These are phyloP conservation scores for Verbena officinalis DNA, from an alignment of 257 asterid genomes.

Conservation along the genomic window DNA sequence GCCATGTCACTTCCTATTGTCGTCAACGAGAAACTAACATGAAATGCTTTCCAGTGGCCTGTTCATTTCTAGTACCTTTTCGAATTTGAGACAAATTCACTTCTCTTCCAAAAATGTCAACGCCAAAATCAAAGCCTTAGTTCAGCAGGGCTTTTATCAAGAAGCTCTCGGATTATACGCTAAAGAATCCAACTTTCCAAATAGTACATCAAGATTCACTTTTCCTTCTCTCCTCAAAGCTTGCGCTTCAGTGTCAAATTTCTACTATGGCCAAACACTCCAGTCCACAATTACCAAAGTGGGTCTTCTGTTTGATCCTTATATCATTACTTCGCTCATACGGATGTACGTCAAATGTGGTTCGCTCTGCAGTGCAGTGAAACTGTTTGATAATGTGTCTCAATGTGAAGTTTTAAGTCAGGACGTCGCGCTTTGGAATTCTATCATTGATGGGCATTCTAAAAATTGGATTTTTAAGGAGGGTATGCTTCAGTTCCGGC, in stretches of 20 bases:
- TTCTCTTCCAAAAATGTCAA: slow-evolving; percentile 28
- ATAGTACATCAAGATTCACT: slow-evolving; percentile 50
- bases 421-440: slow-evolving; percentile 84
- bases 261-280: slow-evolving; percentile 52
- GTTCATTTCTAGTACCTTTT: slow-evolving; percentile 34
- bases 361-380: slow-evolving; percentile 47
- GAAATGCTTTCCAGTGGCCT: slow-evolving; percentile 44
- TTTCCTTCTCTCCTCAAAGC: slow-evolving; percentile 88
- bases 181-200: slow-evolving; percentile 43
- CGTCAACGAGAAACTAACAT: too few relatives aligned
- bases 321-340: slow-evolving; percentile 64
- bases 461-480: slow-evolving; percentile 48
- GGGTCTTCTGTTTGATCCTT: slow-evolving; percentile 74
- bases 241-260: slow-evolving; percentile 54
- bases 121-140: slow-evolving; percentile 48
- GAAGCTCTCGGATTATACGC: slow-evolving; percentile 61
- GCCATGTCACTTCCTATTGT: too few relatives aligned
- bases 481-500: slow-evolving; percentile 47
- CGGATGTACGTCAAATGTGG: slow-evolving; percentile 70
- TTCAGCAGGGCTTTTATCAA: slow-evolving; percentile 48
- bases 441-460: slow-evolving; percentile 70
- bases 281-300: slow-evolving; percentile 56
- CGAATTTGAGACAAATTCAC: slow-evolving; percentile 34
- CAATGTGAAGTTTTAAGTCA: slow-evolving; percentile 37
- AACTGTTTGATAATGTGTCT: slow-evolving; percentile 69